Evolutionary conservation across 768 basidiomycete genomes (phyloP), one percentile per base, ranked within the genome.

Genomic region (Psilocybe cubensis): DNA sequence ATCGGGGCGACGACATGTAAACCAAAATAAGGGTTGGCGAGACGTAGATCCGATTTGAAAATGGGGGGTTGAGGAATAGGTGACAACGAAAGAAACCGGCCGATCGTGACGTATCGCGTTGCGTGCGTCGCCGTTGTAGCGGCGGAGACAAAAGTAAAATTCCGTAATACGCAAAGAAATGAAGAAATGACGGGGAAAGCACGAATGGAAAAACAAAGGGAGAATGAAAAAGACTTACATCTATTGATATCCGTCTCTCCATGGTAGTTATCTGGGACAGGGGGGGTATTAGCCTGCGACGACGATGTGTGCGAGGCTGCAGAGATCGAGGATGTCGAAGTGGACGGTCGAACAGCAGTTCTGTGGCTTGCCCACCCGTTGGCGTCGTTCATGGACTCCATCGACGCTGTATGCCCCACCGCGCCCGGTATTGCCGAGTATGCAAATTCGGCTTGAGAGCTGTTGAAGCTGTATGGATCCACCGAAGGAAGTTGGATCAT

Each of bases 401-500:
- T 74, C 29, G 76, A 73, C 38, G 69, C 61, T 29, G 77, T 72
- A 58, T 77, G 76, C 4, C 79, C 79, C 0, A 82, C 82, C 14
- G 68, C 62, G 29, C 70, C 72, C 27, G 81, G 81, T 53, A 79
- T 79, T 27, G 89, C 86, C 51, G 84, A 86, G 70, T 92, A 94
- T 10, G 91, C 90, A 74, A 94, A 94, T 53, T 94, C 91, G 14
- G 87, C 81, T 62, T 89, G 88, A 7, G 76, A 77, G n/a, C 84
- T 76, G 63, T 69, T 83, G 74, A 89, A 88, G 54, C 70, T 72
- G 67, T 90, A 91, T 35, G 80, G 81, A 67, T 91, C 87, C 43
- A 87, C 87, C 17, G 85, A 84, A 4, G 89, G 86, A 44, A 91
- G 78, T 68, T 89, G 87, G 50, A 92, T 90, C 89, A 93, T 91